Base-by-base conservation (phyloP, 2,329 filamentous ascomycete species). In the Colletotrichum sp. region DNA sequence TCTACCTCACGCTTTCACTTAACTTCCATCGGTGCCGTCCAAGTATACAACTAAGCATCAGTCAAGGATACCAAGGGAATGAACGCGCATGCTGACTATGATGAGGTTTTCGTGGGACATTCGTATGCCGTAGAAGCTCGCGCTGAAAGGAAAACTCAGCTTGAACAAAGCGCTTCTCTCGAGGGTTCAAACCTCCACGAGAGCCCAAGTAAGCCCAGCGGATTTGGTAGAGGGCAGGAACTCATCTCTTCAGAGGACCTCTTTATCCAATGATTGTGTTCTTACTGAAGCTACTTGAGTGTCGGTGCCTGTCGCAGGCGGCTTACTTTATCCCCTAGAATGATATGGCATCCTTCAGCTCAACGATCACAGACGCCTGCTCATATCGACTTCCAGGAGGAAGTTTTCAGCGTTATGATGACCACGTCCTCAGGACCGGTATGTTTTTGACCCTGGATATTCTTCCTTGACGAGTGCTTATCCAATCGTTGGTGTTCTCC, bases 401-500 rank as follows among this genome's bases (percentile, higher is more conserved):
- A 52, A 21, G n/a, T 12, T 52, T 2, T 13, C 3, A 52, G 44
- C n/a, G n/a, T 52, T 1, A 52, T 52, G 44, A 52, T 21, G 44
- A 52, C 3, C n/a, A 52, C 3, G 2, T 12, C 6, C 44, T 6
- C 10, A 52, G 1, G 44, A 2, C 44, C n/a, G 44, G n/a, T 24
- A 52, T 52, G 3, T 52, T 7, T 52, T 12, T 7, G 44, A 13
- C 44, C 12, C 16, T 21, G 5, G 10, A 2, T 3, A 52, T 7
- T 52, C n/a, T 13, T 3, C 3, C 1, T 52, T 52, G 44, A 21
- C n/a, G 10, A 52, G n/a, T 21, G n/a, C 44, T 21, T 52, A 13
- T 52, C 44, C n/a, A 21, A 5, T 1, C n/a, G 0, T 21, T 21
- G n/a, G 10, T 21, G 5, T 7, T 1, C 10, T 52, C 0, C n/a